Base-by-base conservation (phyloP, 106 monocot species). In the Cymbidium sinense region DNA sequence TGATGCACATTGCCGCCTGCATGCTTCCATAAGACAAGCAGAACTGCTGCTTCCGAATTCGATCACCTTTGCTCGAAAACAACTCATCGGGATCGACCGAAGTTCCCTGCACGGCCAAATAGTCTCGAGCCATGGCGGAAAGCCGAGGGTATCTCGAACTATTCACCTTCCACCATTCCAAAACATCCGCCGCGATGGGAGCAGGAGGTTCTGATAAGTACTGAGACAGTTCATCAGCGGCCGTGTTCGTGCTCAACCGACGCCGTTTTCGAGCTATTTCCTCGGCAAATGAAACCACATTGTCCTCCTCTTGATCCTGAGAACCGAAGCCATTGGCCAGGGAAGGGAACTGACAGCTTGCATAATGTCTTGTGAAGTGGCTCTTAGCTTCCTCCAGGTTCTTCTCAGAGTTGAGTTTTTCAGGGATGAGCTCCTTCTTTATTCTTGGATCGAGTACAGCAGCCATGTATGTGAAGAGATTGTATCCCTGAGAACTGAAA, bases 101-200 rank as follows among this genome's bases (percentile, higher is more conserved):
- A 17, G 87, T 93, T 64, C 91, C 91, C 73, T 93, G 93, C 15
- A 91, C 87, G 23, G 96, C 87, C 54, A 93, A 77, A 76, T 80
- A 96, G 51, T 93, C 96, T 11, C 91, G 85, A 30, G 96, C 96
- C 96, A 96, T 96, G 2, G 89, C 58, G 50, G 96, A 93, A 5
- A 96, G 91, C 28, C 87, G 75, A 4, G 93, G 96, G 64, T 93
- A 96, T 5, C 96, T 80, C 17, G 86, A 43, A 33, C 83, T 74
- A 35, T 96, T 93, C 7, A 77, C 84, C 77, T 83, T 93, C 96
- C 96, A 96, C 96, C 96, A 96, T 34, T 93, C 91, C 15, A 96
- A 74, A 7, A 86, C 84, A 76, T 96, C 87, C 0, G 87, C 82
- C 1, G 96, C 75, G 21, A 96, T 85, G 0, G 89, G 89, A 36